Evolutionary conservation across 306 rosid genomes (phyloP).

Genomic region (Clitoria ternatea): DNA sequence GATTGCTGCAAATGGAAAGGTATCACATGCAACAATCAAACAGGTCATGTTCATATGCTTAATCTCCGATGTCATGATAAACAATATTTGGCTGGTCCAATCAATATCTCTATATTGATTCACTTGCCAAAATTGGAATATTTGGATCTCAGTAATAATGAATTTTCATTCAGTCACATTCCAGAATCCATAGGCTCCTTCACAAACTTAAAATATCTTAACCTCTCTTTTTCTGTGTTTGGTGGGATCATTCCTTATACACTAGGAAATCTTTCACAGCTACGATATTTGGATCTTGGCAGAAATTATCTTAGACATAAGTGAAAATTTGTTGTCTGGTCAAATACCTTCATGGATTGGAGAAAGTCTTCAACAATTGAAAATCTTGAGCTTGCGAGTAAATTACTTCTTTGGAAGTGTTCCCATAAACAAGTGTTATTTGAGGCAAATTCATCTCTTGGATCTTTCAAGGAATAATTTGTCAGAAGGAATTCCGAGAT

Average conservation of each 20-base stretch:
- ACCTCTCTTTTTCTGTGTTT: background rate
- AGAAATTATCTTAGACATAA: background rate
- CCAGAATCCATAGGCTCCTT: background rate
- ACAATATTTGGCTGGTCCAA: background rate
- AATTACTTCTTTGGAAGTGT: background rate
- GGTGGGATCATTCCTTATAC: background rate
- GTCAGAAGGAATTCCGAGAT: background rate
- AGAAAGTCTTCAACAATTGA: background rate
- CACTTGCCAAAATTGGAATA: background rate
- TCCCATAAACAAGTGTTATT: background rate
- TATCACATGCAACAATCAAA: background rate
- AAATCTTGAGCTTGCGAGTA: background rate
- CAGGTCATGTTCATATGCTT: background rate
- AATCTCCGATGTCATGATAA: background rate
- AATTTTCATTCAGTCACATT: background rate
- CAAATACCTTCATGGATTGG: conserved; percentile 17
- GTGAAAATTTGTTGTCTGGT: background rate
- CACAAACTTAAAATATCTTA: background rate
- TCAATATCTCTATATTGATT: background rate
- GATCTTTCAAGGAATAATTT: background rate
- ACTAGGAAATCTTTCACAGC: background rate
- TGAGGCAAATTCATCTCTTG: background rate
- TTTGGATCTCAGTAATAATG: background rate
- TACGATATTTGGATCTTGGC: background rate
- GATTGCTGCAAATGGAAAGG: conserved; percentile 6